These are phyloP conservation scores for Xerocomus nothofagi DNA, from an alignment of 1,284 basidiomycete genomes.

Conservation along the genomic window DNA sequence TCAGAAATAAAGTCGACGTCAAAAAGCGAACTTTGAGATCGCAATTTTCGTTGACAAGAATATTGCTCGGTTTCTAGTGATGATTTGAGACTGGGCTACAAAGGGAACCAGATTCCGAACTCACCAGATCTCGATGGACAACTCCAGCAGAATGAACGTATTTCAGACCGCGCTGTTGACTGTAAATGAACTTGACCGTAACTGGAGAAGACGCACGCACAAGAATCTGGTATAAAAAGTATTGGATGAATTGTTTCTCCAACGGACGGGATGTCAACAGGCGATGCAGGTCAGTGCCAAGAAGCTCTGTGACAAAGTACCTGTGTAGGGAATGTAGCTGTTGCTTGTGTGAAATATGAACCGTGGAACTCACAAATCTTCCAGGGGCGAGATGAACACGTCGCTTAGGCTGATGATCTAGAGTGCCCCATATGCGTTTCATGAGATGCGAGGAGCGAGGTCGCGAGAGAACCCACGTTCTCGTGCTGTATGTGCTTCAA, in stretches of 20 bases:
- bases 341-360: background rate
- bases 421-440: slow-evolving; percentile 4
- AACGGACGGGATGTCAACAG: slow-evolving; percentile 94
- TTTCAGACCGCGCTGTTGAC: slow-evolving; percentile 86
- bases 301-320: slow-evolving; percentile 99
- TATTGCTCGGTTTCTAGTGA: slow-evolving; percentile 94
- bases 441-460: slow-evolving; percentile 4
- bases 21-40: slow-evolving; percentile 74
- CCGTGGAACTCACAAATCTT: slow-evolving; percentile 76
- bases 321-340: slow-evolving; percentile 39
- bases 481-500: slow-evolving; percentile 99
- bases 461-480: slow-evolving; percentile 61
- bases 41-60: slow-evolving; percentile 99
- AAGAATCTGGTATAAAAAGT: slow-evolving; percentile 98
- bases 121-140: slow-evolving; percentile 92
- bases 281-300: slow-evolving; percentile 97
- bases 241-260: slow-evolving; percentile 99
- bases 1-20: slow-evolving; percentile 4
- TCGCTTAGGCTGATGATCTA: slow-evolving; percentile 98
- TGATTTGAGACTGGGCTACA: background rate
- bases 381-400: slow-evolving; percentile 98
- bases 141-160: slow-evolving; percentile 99
- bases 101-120: slow-evolving; percentile 24
- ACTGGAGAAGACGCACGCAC: slow-evolving; percentile 44
- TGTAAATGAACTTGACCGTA: slow-evolving; percentile 6